Evolutionary conservation across 495 filamentous ascomycete genomes (phyloP).

Genomic region (Penicillium subrubescens): DNA sequence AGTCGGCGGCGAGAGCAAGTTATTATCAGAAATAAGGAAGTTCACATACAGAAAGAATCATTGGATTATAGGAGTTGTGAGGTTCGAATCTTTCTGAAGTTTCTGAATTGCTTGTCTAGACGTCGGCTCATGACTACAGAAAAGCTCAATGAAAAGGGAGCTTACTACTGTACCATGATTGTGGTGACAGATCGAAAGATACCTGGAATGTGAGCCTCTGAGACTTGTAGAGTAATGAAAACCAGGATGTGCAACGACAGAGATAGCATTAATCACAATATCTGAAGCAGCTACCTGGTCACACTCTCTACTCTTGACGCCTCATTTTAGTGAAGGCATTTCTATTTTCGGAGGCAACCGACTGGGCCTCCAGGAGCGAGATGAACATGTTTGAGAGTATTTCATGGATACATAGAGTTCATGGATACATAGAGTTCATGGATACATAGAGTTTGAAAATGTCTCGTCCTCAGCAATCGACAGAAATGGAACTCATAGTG

Average conservation of each 20-base stretch:
- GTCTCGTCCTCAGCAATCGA: background rate
- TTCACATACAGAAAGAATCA: background rate
- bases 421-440: no score
- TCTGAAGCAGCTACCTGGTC: no score
- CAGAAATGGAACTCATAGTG: background rate
- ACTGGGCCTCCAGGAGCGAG: background rate
- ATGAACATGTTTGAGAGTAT: background rate
- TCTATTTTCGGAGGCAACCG: background rate
- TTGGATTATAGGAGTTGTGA: background rate
- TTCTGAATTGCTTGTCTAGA: background rate
- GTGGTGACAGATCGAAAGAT: background rate
- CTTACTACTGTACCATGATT: background rate
- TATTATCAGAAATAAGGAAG: background rate
- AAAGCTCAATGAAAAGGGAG: background rate
- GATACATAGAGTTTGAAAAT: background rate
- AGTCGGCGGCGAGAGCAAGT: background rate
- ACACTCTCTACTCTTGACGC: no score
- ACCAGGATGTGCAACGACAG: background rate
- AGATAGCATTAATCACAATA: no score
- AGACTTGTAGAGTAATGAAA: background rate
- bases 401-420: no score
- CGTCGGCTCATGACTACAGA: background rate
- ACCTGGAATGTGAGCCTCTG: background rate
- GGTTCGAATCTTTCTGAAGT: background rate
- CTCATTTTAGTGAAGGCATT: no score